phyloP scores from a whole-genome alignment of 2,329 filamentous ascomycete species.

The Curvularia eragrostidis region DNA sequence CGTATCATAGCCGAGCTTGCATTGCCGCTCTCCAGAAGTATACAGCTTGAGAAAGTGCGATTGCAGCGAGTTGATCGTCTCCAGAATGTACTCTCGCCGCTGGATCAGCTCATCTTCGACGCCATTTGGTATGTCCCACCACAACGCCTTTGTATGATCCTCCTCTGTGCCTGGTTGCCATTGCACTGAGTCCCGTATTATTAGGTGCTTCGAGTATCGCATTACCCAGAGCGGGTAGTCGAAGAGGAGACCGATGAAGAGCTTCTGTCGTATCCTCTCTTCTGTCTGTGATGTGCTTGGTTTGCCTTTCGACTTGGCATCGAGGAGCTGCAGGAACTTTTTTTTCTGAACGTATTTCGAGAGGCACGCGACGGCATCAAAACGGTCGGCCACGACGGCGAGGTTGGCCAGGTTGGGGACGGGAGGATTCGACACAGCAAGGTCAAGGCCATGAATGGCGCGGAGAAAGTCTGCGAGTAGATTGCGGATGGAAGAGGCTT shows the following conservation, averaged over 20 bases:
- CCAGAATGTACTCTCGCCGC: conserved; percentile 70
- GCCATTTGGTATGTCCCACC: conserved; percentile 75
- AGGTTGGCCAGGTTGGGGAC: conserved; percentile 71
- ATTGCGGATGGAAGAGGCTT: conserved; percentile 64
- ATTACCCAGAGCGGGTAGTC: conserved; percentile 67
- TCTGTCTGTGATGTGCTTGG: conserved; percentile 58
- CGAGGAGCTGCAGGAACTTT: conserved; percentile 52
- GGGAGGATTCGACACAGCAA: conserved; percentile 53
- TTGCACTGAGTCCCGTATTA: conserved; percentile 68
- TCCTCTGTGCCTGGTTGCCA: conserved; percentile 57
- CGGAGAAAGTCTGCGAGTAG: conserved; percentile 72
- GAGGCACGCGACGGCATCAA: conserved; percentile 67
- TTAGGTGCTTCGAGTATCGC: conserved; percentile 68
- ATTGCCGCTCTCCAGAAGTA: conserved; percentile 71
- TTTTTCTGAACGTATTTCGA: conserved; percentile 60
- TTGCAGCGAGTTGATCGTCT: conserved; percentile 73
- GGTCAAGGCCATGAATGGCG: conserved; percentile 66
- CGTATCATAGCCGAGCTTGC: conserved; percentile 76
- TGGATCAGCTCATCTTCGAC: conserved; percentile 74
- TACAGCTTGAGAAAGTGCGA: conserved; percentile 72
- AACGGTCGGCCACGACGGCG: conserved; percentile 74
- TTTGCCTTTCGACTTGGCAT: conserved; percentile 55
- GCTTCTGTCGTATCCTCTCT: conserved; percentile 71
- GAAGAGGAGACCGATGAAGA: conserved; percentile 70
- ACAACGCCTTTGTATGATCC: conserved; percentile 58